Conservation (phyloP, 148 eudicot species). For the Rheum nobile region DNA sequence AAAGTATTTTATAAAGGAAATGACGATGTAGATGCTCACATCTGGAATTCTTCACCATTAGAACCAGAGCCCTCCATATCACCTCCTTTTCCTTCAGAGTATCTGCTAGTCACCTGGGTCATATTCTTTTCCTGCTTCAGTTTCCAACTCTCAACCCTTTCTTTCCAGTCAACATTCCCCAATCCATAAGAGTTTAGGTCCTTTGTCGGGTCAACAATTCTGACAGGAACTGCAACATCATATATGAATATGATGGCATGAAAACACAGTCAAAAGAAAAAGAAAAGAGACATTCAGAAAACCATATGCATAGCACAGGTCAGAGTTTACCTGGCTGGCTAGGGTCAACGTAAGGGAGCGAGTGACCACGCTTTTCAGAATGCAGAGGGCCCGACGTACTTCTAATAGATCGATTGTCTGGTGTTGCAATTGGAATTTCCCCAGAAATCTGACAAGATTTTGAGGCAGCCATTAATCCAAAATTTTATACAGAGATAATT, state of each 20-base stretch:
- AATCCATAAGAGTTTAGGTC: constrained; percentile 92
- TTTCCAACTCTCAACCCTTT: constrained; percentile 98
- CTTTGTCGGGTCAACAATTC: constrained; percentile 95
- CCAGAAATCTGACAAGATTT: constrained; percentile 63
- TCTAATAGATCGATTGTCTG: constrained; percentile 74
- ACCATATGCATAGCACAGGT: neutral
- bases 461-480: neutral
- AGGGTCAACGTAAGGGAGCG: constrained; percentile 82
- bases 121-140: constrained; percentile 85
- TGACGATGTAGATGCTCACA: constrained; percentile 40
- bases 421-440: constrained; percentile 73
- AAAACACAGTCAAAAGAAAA: constrained; percentile 2
- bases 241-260: neutral
- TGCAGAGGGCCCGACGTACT: constrained; percentile 94
- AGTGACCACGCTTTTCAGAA: constrained; percentile 61
- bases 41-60: constrained; percentile 92
- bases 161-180: constrained; percentile 96
- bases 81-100: constrained; percentile 81
- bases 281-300: neutral
- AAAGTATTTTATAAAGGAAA: neutral
- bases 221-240: constrained; percentile 62
- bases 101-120: constrained; percentile 46
- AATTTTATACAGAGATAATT: neutral
- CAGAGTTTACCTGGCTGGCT: constrained; percentile 64
- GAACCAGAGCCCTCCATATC: constrained; percentile 93